Evolutionary conservation across 2,329 filamentous ascomycete genomes (phyloP), one percentile per base, ranked within the genome.

Genomic region (Didymella keratinophila): DNA sequence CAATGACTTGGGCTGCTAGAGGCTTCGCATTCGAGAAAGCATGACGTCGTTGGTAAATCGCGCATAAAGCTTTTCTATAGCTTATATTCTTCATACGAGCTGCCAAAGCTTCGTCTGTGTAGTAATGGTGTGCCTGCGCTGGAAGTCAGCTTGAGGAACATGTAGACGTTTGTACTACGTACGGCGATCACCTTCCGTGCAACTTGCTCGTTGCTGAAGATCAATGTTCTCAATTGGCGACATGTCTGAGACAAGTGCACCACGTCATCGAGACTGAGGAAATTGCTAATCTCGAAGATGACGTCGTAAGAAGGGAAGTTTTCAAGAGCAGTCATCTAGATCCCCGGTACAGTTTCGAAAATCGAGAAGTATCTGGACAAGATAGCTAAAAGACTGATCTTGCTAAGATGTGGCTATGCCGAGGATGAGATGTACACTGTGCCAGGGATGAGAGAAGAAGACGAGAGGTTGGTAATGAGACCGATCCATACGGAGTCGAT

Each of bases 11-110:
- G 16, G 84, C 83, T 0, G 85, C 81, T 69, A 86, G 92, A 0
- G 90, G 90, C 30, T 81, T 76, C 5, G 87, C 87, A 21, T 80
- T 81, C 3, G 86, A 81, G 46, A 90, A 78, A 21, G 89, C 87
- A 50, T 84, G 75, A 51, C 84, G 81, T 47, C 87, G 80, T 69
- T 89, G 88, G 60, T 86, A 84, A 10, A 89, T 78, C 44, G 83
- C 80, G n/a, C 85, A 82, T 18, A 92, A 73, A 0, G 84, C 85
- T 39, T 80, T 73, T 32, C 82, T 81, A 73, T 84, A 87, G 2
- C 75, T 77, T 18, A 75, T 74, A 42, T 74, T 67, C 60, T 75
- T 48, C 8, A 60, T 30, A 39, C 64, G 65, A 25, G 81, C 82
- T 25, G 77, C 64, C 41, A 66, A 71, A 9, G 79, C 80, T 71